Percentiles rank a stretch among this genome's conserved stretches.
Evolutionary conservation across 2,329 filamentous ascomycete genomes (phyloP).

Genomic region (Aspergillus eucalypticola): DNA sequence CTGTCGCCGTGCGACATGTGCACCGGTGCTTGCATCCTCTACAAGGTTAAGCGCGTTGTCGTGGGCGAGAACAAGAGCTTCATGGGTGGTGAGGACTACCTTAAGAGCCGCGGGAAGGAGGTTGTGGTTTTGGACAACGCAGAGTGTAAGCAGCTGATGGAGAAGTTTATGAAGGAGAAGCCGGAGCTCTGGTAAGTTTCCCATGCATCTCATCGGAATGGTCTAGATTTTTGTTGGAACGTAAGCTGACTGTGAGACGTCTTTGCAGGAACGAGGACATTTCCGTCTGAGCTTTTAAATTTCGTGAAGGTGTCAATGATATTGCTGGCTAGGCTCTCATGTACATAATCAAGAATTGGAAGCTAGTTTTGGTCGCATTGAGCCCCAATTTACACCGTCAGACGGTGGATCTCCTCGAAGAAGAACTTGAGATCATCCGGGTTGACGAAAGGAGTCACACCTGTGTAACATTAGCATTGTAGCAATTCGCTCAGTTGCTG

Average conservation of each 20-base stretch:
- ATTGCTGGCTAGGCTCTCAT: neutral
- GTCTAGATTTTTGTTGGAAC: neutral
- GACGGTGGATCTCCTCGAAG: constrained; percentile 84
- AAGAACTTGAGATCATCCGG: constrained; percentile 92
- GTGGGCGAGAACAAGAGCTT: constrained; percentile 78
- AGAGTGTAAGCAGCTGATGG: constrained; percentile 69
- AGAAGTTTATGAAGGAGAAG: constrained; percentile 69
- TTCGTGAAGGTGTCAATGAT: neutral
- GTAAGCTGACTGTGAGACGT: constrained; percentile 5
- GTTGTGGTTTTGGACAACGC: constrained; percentile 68
- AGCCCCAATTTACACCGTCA: constrained; percentile 30
- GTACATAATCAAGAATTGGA: constrained; percentile 12
- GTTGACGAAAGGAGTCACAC: constrained; percentile 91
- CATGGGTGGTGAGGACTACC: constrained; percentile 69
- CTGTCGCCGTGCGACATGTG: constrained; percentile 81
- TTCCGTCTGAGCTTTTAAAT: constrained; percentile 44
- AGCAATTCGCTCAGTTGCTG: neutral
- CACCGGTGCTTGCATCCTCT: constrained; percentile 74
- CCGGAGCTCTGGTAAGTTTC: constrained; percentile 67
- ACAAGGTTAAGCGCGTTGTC: constrained; percentile 72
- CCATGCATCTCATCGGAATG: neutral
- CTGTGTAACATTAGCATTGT: constrained; percentile 48
- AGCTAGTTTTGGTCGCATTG: neutral
- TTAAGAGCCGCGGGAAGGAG: constrained; percentile 68
- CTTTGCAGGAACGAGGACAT: constrained; percentile 60